phyloP scores from a whole-genome alignment of 2,329 filamentous ascomycete genomes.

The Sclerotinia minor region DNA sequence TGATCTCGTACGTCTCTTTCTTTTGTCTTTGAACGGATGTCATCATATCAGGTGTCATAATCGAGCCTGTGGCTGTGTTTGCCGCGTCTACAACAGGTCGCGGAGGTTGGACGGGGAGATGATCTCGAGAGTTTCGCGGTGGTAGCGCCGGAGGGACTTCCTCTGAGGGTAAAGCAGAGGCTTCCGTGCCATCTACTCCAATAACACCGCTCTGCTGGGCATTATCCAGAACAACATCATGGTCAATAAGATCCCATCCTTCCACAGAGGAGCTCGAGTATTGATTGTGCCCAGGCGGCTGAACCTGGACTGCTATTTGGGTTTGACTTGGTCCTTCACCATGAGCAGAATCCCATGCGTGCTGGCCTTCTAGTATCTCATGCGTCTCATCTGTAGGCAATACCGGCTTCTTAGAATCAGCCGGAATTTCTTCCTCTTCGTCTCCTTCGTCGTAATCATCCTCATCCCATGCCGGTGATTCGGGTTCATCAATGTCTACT shows the following conservation, averaged over 20 bases:
- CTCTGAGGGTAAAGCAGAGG: constrained; percentile 27
- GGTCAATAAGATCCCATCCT: constrained; percentile 39
- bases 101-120: constrained; percentile 36
- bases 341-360: constrained; percentile 37
- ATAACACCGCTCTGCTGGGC: constrained; percentile 36
- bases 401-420: constrained; percentile 24
- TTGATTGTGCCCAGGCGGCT: constrained; percentile 20
- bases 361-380: constrained; percentile 35
- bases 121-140: constrained; percentile 34
- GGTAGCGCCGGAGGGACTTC: constrained; percentile 37
- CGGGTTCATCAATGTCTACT: constrained; percentile 38
- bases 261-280: constrained; percentile 31
- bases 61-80: constrained; percentile 29
- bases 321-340: constrained; percentile 24
- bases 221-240: constrained; percentile 29
- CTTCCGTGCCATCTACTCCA: constrained; percentile 26
- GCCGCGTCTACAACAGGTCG: constrained; percentile 30
- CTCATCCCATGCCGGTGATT: constrained; percentile 42
- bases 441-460: constrained; percentile 31
- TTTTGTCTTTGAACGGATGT: constrained; percentile 33
- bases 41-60: constrained; percentile 22
- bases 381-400: constrained; percentile 28
- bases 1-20: constrained; percentile 84
- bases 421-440: constrained; percentile 3
- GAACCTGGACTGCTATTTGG: neutral